Percentiles rank a stretch among this genome's conserved stretches.
Evolutionary conservation across 2,329 filamentous ascomycete species (phyloP).

Genomic region (Fusarium buxicola): DNA sequence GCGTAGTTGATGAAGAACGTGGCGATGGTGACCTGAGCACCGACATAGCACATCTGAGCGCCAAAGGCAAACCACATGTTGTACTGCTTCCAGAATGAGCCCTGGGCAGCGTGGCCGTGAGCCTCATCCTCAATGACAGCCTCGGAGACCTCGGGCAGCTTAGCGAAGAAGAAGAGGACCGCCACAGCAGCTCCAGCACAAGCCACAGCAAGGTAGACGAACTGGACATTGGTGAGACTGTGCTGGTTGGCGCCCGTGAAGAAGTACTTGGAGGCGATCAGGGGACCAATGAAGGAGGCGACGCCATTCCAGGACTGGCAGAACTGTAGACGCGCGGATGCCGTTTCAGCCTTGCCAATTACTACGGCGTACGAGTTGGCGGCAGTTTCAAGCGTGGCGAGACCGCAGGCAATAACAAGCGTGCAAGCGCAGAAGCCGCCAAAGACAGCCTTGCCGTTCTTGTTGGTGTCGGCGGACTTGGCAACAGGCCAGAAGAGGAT

Average conservation of each 20-base stretch:
- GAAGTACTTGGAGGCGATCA: constrained; percentile 78
- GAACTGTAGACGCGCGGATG: constrained; percentile 57
- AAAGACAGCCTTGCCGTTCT: constrained; percentile 58
- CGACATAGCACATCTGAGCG: constrained; percentile 83
- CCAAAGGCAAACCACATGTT: constrained; percentile 80
- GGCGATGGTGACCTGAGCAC: constrained; percentile 75
- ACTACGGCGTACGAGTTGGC: constrained; percentile 76
- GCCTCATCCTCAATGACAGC: constrained; percentile 54
- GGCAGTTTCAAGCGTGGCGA: constrained; percentile 80
- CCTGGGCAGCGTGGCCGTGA: constrained; percentile 64
- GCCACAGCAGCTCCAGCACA: constrained; percentile 74
- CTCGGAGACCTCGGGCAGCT: constrained; percentile 77
- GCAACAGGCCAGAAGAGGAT: constrained; percentile 67
- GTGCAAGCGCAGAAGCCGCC: constrained; percentile 79
- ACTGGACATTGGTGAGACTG: constrained; percentile 76
- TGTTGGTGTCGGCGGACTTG: constrained; percentile 55
- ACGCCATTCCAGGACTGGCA: constrained; percentile 83
- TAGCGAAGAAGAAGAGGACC: constrained; percentile 72
- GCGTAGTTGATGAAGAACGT: constrained; percentile 80
- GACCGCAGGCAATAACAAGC: constrained; percentile 79
- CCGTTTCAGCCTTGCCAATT: constrained; percentile 54
- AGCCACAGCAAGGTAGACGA: constrained; percentile 79
- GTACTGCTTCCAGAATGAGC: constrained; percentile 77
- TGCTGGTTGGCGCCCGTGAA: constrained; percentile 70
- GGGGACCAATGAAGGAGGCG: constrained; percentile 76